Evolutionary conservation across 768 basidiomycete species (phyloP), one percentile per base, ranked within the genome.

Genomic region (Cubamyces lactineus): DNA sequence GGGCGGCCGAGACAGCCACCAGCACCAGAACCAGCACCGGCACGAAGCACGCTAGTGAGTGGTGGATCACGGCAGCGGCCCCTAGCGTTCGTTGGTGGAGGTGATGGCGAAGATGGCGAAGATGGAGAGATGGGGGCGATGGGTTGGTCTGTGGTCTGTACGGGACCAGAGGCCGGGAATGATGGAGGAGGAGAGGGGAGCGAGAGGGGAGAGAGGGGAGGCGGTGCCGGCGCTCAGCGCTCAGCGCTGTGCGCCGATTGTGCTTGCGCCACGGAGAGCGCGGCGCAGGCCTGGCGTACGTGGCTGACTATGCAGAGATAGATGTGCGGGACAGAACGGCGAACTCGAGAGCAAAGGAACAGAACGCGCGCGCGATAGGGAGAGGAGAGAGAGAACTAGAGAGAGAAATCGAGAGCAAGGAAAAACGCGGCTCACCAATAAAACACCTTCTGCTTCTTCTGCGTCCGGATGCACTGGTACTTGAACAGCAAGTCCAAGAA

Each of bases 371-470:
- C 24, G 11, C 43, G 6, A 15, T 16, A 50, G 24, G 2, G n/a
- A 57, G 5, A 30, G n/a, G n/a, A 38, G 21, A 43, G 30, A 13
- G 45, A 23, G 23, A 40, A 17, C 3, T 0, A 15, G 23, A 50
- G 24, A 5, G n/a, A 57, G 5, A 30, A 8, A 28, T 2, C 13
- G 30, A 38, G 34, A 56, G 9, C 21, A 47, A 16, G 15, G 38
- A 59, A 17, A 17, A 43, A 53, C 17, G 24, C 23, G 6, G 78
- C 88, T 57, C 67, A 92, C 95, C 96, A 98, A 74, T 92, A 97
- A 72, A 97, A 98, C n/a, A 98, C 96, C 74, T 98, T 95, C 78
- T 96, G 96, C 78, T 97, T 98, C 83, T 97, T 98, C 74, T 98
- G 96, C 1, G 96, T 98, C 41, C 96, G 86, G 67, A 98, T 97